Base-by-base conservation (phyloP, 768 basidiomycete genomes). In the Boletus rufocinnamomeus region DNA sequence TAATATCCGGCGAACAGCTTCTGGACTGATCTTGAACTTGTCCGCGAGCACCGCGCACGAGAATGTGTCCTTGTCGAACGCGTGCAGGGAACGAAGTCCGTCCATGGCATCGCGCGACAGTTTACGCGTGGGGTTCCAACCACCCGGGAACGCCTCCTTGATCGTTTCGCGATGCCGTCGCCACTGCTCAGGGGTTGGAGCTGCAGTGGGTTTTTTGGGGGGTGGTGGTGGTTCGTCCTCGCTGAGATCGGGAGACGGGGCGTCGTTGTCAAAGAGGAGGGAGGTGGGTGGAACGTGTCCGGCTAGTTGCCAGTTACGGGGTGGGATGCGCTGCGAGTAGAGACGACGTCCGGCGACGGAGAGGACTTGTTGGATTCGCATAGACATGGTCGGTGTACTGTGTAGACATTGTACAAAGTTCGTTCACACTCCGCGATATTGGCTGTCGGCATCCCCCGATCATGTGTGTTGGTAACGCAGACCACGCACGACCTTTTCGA, bases 101-200 rank as follows among this genome's bases (percentile, higher is more conserved):
- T 88, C 86, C 91, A 94, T 94, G 37, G 91, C 91, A 65, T 89
- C 87, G 54, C 89, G 82, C 16, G 90, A 90, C 53, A 95, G 69
- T 69, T 91, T 91, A 65, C 84, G 86, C 56, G 88, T 87, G 27
- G 93, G 93, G 50, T 79, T 76, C 92, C 92, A 95, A 46, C 87
- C 87, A 11, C 75, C 71, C 28, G 87, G 87, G 67, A 88, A 89
- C 4, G 71, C 65, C 61, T 81, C 76, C 55, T 79, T 80, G 58
- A 89, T 76, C 13, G 73, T 65, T 45, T 75, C 70, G 44, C 83
- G 81, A 71, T 89, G 86, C 23, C 67, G 72, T 58, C 72, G 74
- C 77, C 77, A 79, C 68, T 82, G 75, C 27, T 73, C 70, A 48
- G 85, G 85, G 13, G 74, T 74, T 30, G 69, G 69, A 34, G 62